These are phyloP conservation scores for Neospermospora avenae DNA, from an alignment of 2,329 filamentous ascomycete species.

Conservation along the genomic window DNA sequence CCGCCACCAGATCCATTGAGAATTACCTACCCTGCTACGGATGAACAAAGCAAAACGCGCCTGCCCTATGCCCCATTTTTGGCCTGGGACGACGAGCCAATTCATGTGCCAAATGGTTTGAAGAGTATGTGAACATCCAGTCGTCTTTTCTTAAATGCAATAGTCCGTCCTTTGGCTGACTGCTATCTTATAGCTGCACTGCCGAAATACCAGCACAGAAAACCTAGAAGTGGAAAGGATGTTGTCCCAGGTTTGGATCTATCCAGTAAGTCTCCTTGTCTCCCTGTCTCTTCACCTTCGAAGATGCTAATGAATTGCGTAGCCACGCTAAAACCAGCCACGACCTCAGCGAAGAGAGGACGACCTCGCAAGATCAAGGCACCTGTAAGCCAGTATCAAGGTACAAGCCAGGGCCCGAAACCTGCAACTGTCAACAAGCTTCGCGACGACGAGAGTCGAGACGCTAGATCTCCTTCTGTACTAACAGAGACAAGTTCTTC, in stretches of 20 bases:
- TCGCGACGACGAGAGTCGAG: constrained; percentile 21
- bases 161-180: not conserved
- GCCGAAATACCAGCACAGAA: constrained; percentile 34
- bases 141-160: not conserved
- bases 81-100: constrained; percentile 24
- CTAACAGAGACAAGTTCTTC: constrained; percentile 32
- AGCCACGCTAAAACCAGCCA: constrained; percentile 20
- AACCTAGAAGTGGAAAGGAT: constrained; percentile 32
- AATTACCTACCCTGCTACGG: constrained; percentile 28
- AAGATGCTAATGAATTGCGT: not conserved
- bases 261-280: constrained; percentile 28
- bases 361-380: constrained; percentile 26
- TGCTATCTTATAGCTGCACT: constrained; percentile 25
- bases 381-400: constrained; percentile 28
- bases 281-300: not conserved
- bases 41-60: constrained; percentile 7
- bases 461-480: constrained; percentile 25
- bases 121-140: constrained; percentile 28
- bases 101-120: constrained; percentile 28
- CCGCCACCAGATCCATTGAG: constrained; percentile 20
- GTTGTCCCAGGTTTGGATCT: constrained; percentile 31
- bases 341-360: constrained; percentile 25
- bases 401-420: constrained; percentile 27
- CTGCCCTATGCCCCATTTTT: constrained; percentile 32
- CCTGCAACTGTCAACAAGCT: constrained; percentile 20